Conservation (phyloP, 2,329 filamentous ascomycete genomes). For the Fusarium sp. region DNA sequence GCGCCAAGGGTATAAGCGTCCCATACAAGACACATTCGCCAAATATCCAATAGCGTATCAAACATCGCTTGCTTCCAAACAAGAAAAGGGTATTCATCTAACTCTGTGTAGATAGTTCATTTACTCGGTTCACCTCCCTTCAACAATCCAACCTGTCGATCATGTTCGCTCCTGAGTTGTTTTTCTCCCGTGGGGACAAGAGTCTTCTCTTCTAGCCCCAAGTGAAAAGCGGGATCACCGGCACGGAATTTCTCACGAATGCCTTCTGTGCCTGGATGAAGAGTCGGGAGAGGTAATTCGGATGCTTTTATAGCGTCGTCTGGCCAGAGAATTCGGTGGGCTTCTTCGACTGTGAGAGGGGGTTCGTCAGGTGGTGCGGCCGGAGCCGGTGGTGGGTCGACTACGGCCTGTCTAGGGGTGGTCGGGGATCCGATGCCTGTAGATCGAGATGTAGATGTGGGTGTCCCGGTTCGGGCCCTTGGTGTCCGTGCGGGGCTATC, state of each 20-base stretch:
- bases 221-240: slow-evolving; percentile 50
- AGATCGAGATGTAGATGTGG: slow-evolving; percentile 38
- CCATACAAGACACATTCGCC: slow-evolving; percentile 11
- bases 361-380: slow-evolving; percentile 42
- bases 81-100: not conserved
- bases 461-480: slow-evolving; percentile 34
- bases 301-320: slow-evolving; percentile 44
- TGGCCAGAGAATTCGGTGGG: slow-evolving; percentile 55
- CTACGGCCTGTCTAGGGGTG: slow-evolving; percentile 36
- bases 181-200: slow-evolving; percentile 52
- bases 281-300: slow-evolving; percentile 2
- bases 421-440: slow-evolving; percentile 30
- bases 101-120: slow-evolving; percentile 21
- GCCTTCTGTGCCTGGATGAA: slow-evolving; percentile 40
- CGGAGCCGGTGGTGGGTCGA: slow-evolving; percentile 16
- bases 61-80: slow-evolving; percentile 12
- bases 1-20: slow-evolving; percentile 36
- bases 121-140: slow-evolving; percentile 39
- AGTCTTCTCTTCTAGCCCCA: slow-evolving; percentile 55
- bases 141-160: slow-evolving; percentile 43
- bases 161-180: slow-evolving; percentile 51
- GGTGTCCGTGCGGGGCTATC: slow-evolving; percentile 37
- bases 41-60: not conserved
- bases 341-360: slow-evolving; percentile 56
- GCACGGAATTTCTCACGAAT: slow-evolving; percentile 56